Conservation (phyloP, 345 rosid species). For the Gossypium bickii region DNA sequence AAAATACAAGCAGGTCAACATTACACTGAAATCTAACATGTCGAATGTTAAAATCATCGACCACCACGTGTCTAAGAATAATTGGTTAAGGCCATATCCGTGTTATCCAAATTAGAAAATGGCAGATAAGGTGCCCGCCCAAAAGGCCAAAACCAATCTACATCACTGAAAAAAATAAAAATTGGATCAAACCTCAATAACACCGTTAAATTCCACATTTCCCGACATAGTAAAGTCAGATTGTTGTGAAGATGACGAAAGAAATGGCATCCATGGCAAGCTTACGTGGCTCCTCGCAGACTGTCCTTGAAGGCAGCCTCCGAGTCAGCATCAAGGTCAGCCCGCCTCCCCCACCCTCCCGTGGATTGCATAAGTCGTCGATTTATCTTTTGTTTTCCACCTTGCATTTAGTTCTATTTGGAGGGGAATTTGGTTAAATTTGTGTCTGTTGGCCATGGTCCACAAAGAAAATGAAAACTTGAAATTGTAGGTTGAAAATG, state of each 20-base stretch:
- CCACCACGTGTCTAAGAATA: background rate
- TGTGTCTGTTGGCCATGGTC: background rate
- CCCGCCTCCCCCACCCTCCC: constrained; percentile 87
- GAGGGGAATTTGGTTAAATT: background rate
- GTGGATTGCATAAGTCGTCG: constrained; percentile 76
- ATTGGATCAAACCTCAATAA: constrained; percentile 1
- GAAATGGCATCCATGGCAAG: constrained; percentile 78
- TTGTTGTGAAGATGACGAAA: constrained; percentile 37
- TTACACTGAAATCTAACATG: constrained; percentile 32
- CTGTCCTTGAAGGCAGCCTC: constrained; percentile 64
- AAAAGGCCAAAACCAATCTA: constrained; percentile 27
- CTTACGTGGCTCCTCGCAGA: constrained; percentile 61
- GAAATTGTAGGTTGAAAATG: background rate
- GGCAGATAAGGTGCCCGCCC: constrained; percentile 44
- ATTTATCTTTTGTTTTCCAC: background rate
- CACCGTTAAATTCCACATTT: constrained; percentile 22
- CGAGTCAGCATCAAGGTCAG: constrained; percentile 78
- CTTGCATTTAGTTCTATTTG: background rate
- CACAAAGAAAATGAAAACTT: background rate
- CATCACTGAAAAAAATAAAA: constrained; percentile 33
- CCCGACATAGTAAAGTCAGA: constrained; percentile 3
- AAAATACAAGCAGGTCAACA: background rate
- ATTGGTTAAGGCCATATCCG: constrained; percentile 40
- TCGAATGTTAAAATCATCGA: constrained; percentile 14
- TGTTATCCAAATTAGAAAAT: constrained; percentile 42